Base-by-base conservation (phyloP, 176 grass and related monocot species). In the Oryza brachyantha region DNA sequence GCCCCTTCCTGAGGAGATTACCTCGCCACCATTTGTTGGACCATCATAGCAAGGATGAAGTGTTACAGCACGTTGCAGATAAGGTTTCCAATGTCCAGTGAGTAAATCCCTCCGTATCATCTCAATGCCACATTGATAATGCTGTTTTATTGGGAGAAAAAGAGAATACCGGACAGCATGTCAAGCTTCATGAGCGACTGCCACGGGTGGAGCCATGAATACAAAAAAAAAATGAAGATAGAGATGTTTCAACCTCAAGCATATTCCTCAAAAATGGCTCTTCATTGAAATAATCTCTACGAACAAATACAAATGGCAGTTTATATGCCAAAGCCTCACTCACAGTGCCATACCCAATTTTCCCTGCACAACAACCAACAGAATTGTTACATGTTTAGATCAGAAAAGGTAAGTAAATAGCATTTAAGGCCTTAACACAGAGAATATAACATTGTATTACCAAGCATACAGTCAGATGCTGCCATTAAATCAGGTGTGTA, bases 401-500 rank as follows among this genome's bases (percentile, higher is more conserved):
- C 66, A 70, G 64, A 75, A 64, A 8, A 35, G 66, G 2, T 40
- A 2, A 74, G 52, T 24, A 71, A 84, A 37, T 48, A 55, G 65
- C 36, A 8, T 32, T 38, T 38, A 38, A 38, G 5, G 13, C 39
- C 31, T 73, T 32, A 75, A 78, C 29, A 50, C 37, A 68, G 45
- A 62, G 68, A 35, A 60, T 24, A 59, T 73, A 76, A n/a, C 66
- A 66, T 32, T 76, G 32, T 32, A 22, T 85, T 93, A 97, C 96
- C 96, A 81, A 98, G 96, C 96, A 98, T 98, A 72, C 96, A 98
- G 61, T 95, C 92, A 48, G 96, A 98, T 72, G 96, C 96, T 37
- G 96, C 96, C 63, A 98, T 95, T 68, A 98, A 50, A 90, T 98
- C 96, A 94, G 96, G 92, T 71, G 96, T 98, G 57, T 98, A 98